Percentiles rank a stretch among this genome's conserved stretches.
Evolutionary conservation across 2,329 filamentous ascomycete species (phyloP).

Genomic region (Venturia carpophila): DNA sequence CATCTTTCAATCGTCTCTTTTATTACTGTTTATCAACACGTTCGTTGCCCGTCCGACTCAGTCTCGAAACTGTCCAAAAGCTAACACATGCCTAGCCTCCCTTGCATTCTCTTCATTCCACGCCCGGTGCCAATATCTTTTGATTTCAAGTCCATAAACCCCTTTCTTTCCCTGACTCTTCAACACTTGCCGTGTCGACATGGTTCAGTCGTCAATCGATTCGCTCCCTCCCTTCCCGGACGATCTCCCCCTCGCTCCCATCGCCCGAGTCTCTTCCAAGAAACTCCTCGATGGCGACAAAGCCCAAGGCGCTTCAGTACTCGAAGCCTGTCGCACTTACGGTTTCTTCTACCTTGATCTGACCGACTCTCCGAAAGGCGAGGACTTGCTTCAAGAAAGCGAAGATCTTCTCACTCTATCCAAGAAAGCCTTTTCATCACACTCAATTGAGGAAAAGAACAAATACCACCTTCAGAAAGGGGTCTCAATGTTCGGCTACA

Average conservation of each 20-base stretch:
- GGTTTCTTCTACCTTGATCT: constrained; percentile 20
- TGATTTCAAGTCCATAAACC: neutral
- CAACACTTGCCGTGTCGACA: neutral
- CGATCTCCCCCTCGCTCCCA: constrained; percentile 34
- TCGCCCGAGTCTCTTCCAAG: constrained; percentile 35
- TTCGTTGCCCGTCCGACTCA: neutral
- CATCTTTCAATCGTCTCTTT: no score
- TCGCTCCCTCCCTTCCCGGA: constrained; percentile 34
- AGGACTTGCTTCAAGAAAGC: constrained; percentile 6
- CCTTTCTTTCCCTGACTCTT: no score
- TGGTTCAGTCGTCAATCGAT: constrained; percentile 13
- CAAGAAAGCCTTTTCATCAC: constrained; percentile 13
- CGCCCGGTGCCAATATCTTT: neutral
- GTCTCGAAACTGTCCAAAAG: neutral
- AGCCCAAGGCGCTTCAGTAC: neutral
- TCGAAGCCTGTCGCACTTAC: constrained; percentile 16
- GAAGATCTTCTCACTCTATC: constrained; percentile 11
- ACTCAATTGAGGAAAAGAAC: constrained; percentile 15
- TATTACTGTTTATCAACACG: neutral
- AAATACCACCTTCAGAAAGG: constrained; percentile 13
- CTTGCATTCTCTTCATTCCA: neutral
- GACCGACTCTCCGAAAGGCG: constrained; percentile 5
- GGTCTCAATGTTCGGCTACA: constrained; percentile 17
- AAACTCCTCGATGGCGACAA: constrained; percentile 32
- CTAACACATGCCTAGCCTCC: neutral